Evolutionary conservation across 176 grass and related monocot genomes (phyloP).

Genomic region (Themeda triandra): DNA sequence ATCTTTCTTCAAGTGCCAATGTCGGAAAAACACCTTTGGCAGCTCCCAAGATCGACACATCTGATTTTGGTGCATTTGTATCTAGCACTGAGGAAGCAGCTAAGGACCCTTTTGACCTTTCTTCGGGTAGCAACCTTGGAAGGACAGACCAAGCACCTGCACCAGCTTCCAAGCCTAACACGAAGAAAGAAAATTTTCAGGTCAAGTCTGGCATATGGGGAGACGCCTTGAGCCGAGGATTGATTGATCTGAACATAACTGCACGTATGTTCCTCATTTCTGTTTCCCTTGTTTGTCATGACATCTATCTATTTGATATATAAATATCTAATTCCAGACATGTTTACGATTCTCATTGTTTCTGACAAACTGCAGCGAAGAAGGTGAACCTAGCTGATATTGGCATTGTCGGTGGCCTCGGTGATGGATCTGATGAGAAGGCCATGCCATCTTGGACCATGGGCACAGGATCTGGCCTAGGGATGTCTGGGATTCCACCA

Average conservation of each 20-base stretch:
- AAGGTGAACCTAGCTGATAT: constrained; percentile 91
- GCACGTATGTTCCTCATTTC: constrained; percentile 54
- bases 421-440: constrained; percentile 62
- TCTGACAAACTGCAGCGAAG: constrained; percentile 62
- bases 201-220: constrained; percentile 99
- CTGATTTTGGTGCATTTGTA: constrained; percentile 60
- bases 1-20: constrained; percentile 40
- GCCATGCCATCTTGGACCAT: constrained; percentile 42
- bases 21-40: constrained; percentile 36
- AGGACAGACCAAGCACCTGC: constrained; percentile 29
- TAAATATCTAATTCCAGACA: neutral
- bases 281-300: neutral
- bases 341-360: constrained; percentile 25
- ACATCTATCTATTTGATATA: neutral
- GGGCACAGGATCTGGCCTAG: constrained; percentile 47
- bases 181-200: constrained; percentile 71
- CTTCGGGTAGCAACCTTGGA: constrained; percentile 33
- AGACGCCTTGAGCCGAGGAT: constrained; percentile 83
- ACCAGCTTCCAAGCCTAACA: constrained; percentile 24
- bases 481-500: constrained; percentile 46
- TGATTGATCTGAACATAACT: constrained; percentile 98
- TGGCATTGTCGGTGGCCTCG: constrained; percentile 78
- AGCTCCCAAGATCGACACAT: constrained; percentile 26
- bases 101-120: constrained; percentile 44
- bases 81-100: constrained; percentile 32